phyloP scores from a whole-genome alignment of 768 basidiomycete genomes.

The Collybia sordida region DNA sequence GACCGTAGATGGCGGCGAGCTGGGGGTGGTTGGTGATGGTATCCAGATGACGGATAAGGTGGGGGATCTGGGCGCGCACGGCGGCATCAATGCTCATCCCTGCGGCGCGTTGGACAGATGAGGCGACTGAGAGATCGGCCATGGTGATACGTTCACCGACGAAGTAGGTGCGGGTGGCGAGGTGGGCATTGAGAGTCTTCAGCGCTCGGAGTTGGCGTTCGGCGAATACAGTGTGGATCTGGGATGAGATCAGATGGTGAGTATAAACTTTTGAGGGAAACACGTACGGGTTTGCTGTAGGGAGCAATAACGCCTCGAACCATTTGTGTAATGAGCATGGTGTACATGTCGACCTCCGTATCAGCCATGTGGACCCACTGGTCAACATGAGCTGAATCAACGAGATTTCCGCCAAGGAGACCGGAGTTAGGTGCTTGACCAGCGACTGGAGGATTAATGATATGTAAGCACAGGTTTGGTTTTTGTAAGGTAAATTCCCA shows the following conservation, averaged over 20 bases:
- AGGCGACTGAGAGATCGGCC: conserved; percentile 78
- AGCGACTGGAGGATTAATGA: conserved; percentile 55
- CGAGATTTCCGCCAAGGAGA: conserved; percentile 62
- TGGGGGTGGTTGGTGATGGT: conserved; percentile 85
- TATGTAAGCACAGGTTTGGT: conserved; percentile 5
- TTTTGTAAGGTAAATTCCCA: not conserved
- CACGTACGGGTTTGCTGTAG: conserved; percentile 78
- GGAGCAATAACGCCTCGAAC: conserved; percentile 46
- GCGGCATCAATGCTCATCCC: conserved; percentile 62
- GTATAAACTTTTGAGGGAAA: conserved; percentile 11
- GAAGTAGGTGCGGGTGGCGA: conserved; percentile 81
- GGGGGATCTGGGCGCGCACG: conserved; percentile 64
- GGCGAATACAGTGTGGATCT: conserved; percentile 57
- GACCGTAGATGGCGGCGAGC: conserved; percentile 64
- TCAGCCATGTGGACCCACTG: conserved; percentile 84
- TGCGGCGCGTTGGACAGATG: conserved; percentile 54
- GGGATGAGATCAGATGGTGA: not conserved
- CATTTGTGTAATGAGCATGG: conserved; percentile 36
- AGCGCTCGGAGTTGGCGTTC: conserved; percentile 63
- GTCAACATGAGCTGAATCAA: conserved; percentile 76
- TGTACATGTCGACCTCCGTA: conserved; percentile 50
- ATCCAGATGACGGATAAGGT: conserved; percentile 81
- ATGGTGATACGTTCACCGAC: conserved; percentile 93
- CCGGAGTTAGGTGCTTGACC: conserved; percentile 70
- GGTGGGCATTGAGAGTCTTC: conserved; percentile 67